Base-by-base conservation (phyloP, 2,329 filamentous ascomycete genomes). In the Cladosporium sp. region DNA sequence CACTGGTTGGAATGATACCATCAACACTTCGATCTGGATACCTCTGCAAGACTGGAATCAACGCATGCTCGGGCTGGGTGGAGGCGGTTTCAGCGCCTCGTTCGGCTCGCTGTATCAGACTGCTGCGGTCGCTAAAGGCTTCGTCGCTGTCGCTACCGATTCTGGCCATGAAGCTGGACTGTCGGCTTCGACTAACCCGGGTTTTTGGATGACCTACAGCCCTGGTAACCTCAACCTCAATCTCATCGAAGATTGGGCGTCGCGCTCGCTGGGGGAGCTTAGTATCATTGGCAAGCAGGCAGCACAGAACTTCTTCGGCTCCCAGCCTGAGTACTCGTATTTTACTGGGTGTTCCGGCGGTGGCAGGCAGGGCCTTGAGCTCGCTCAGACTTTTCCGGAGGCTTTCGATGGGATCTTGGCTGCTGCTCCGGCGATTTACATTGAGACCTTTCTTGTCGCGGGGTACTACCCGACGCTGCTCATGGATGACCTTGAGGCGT, bases 381-480 rank as follows among this genome's bases (percentile, higher is more conserved):
- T 68, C 8, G 73, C 74, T 5, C 74, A 77, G 56, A 57, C 68
- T 9, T 76, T 71, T 59, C 74, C 74, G 6, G 51, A 65, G 3
- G 64, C 66, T 4, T 77, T 71, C 58, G 70, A 78, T 60, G 74
- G 75, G 20, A 76, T 78, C 50, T 54, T 75, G 3, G 74, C 76
- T 5, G 61, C 61, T 4, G 70, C 74, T 1, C 75, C 75, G 14
- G 75, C 75, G 43, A 69, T 75, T 45, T 72, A 76, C 56, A 74
- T 69, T 69, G 50, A 40, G 7, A 66, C 60, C 1, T 68, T 73
- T 42, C 37, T 71, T 9, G 45, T 66, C 1, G 63, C 68, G 3
- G 64, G 66, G 12, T 72, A 76, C 51, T 75, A 69, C 69, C 66
- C 61, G 0, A 69, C 71, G 45, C 30, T 70, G 7, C 40, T 67